Base-by-base conservation (phyloP, 2,329 filamentous ascomycete species). In the Phaeosphaeria sp. region DNA sequence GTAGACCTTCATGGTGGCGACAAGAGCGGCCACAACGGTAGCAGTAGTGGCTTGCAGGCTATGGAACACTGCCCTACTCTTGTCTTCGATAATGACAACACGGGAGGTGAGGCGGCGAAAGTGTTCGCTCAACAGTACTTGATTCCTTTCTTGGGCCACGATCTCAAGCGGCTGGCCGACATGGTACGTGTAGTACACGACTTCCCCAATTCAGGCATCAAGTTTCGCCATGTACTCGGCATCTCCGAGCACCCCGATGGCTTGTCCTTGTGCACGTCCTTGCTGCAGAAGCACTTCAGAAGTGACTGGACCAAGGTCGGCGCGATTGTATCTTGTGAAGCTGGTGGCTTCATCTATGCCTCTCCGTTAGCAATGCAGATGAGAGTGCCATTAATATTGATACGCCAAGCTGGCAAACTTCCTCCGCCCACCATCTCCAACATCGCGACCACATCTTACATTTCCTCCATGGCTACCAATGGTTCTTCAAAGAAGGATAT, bases 181-280 rank as follows among this genome's bases (percentile, higher is more conserved):
- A 86, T 88, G 84, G 82, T 87, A 15, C 78, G 74, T 27, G 18
- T 58, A 5, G 66, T 84, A 36, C 77, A 81, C 22, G 65, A 83
- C 69, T 88, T 86, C 69, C 86, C 86, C 63, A 74, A 75, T 3
- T 71, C 56, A 0, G 81, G 77, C 18, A 82, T 88, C 62, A 66
- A 81, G 3, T 89, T 89, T 68, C 84, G 81, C 49, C 84, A 89
- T 57, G 80, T 89, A 1, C 83, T 89, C 46, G 77, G 77, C 64
- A 85, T 89, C 56, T 61, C 78, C 23, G 80, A 88, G 69, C 80
- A 82, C 47, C 79, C 75, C 0, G 79, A 77, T 47, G 86, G 86
- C 5, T 68, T 89, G 23, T 48, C 61, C 5, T 67, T 88, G 6
- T 87, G 84, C 72, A 79, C 79, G 1, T 80, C 78, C 63, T 73